Percentiles rank a stretch among this genome's conserved stretches.
Conservation (phyloP, 352 stramenopile species). For the Pythium phragmiticola region DNA sequence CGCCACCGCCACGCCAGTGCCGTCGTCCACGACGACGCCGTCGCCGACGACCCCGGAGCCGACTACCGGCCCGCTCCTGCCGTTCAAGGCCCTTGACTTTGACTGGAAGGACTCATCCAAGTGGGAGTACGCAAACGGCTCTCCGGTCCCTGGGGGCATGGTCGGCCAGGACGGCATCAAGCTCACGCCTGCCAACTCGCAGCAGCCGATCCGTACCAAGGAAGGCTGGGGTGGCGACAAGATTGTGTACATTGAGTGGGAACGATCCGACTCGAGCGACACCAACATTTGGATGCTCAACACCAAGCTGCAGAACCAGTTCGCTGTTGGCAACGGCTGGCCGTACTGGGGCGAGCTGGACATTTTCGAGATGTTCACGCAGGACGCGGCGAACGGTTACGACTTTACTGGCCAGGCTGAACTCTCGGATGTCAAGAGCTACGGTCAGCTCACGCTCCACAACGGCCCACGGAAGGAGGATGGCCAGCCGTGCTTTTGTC, state of each 20-base stretch:
- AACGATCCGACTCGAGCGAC: conserved; percentile 54
- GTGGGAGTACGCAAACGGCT: conserved; percentile 59
- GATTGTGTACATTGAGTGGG: conserved; percentile 72
- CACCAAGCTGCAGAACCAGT: conserved; percentile 65
- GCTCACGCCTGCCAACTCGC: conserved; percentile 49
- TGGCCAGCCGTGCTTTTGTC: conserved; percentile 58
- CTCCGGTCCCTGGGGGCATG: conserved; percentile 35
- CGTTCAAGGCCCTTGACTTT: conserved; percentile 58
- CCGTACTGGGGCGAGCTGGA: conserved; percentile 77
- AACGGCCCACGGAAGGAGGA: conserved; percentile 47
- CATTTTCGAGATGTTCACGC: conserved; percentile 85
- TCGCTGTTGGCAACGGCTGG: conserved; percentile 55
- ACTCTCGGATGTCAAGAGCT: conserved; percentile 42
- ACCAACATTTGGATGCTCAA: conserved; percentile 88
- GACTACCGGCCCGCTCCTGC: conserved; percentile 9
- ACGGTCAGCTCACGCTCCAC: conserved; percentile 74
- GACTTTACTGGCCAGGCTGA: conserved; percentile 47
- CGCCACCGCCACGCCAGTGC: not conserved
- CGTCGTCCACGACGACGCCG: conserved; percentile 3
- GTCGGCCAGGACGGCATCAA: conserved; percentile 52
- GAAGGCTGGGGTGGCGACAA: conserved; percentile 69
- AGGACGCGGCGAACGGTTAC: conserved; percentile 47
- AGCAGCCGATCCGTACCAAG: conserved; percentile 59
- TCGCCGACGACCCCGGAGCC: conserved; percentile 7
- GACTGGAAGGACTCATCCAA: conserved; percentile 61